Evolutionary conservation across 805 yeast genomes (phyloP), one percentile per base, ranked within the genome.

Genomic region (Saccharomycopsis babjevae): DNA sequence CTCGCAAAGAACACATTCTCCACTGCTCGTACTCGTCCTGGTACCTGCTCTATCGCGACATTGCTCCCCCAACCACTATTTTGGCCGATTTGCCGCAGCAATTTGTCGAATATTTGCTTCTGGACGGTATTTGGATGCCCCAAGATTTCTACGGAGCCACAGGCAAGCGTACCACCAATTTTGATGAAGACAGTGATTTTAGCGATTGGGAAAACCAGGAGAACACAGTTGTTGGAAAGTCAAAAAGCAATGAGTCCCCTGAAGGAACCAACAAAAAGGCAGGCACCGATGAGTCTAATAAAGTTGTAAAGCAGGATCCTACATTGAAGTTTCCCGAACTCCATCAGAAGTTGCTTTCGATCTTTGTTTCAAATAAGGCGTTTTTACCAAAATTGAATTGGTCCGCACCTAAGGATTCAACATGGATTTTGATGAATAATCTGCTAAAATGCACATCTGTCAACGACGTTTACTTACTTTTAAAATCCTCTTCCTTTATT

Each of bases 321-420:
- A 72, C 80, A 0, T 66, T 63, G 2, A 73, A 74, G 30, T 90
- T 91, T 66, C 76, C 76, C 10, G 85, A 81, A 0, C 74, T 91
- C 22, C 96, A 92, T 68, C 66, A 74, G 0, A 67, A 76, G 52
- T 76, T 93, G 18, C 73, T 74, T 40, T 62, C 66, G 0, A 68
- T 77, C 5, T 46, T 46, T 25, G 32, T 16, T 22, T 6, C 30
- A 5, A 32, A 32, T 2, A 46, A 25, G n/a, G 74, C 82, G 0
- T 89, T 91, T 1, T 79, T 89, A 0, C 98, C 98, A 0, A 94
- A 94, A 69, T 75, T 93, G 66, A 94, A 94, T 75, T 94, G 99
- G 99, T 90, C 97, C 0, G 88, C 97, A 1, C 99, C 99, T 1
- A 86, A 85, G 69, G 99, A 94, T 73, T 89, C 98, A 1, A 81